phyloP scores from a whole-genome alignment of 2,329 filamentous ascomycete genomes.

The Aspergillus thermomutatus region DNA sequence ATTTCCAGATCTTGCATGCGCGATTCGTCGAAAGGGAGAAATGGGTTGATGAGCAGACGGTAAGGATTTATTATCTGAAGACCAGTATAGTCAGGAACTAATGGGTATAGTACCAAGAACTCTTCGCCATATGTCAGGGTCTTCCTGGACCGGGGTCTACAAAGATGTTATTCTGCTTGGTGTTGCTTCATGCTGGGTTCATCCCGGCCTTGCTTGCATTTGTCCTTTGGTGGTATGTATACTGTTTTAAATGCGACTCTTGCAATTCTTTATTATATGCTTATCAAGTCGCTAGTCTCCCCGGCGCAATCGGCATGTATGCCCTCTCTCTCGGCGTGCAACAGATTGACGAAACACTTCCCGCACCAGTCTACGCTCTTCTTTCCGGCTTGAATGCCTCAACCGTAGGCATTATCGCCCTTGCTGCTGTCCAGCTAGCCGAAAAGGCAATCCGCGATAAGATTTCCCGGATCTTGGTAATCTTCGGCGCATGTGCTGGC shows the following conservation, averaged over 20 bases:
- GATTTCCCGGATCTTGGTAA: conserved; percentile 61
- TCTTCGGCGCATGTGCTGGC: conserved; percentile 61
- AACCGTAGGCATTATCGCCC: conserved; percentile 67
- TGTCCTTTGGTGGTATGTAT: conserved; percentile 58
- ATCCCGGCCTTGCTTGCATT: conserved; percentile 58
- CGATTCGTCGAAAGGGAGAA: conserved; percentile 56
- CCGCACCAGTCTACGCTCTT: conserved; percentile 62
- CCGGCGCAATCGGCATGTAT: conserved; percentile 69
- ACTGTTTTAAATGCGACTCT: neutral
- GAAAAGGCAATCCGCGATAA: conserved; percentile 65
- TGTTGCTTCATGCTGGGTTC: conserved; percentile 60
- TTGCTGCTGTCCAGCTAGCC: conserved; percentile 66
- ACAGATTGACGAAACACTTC: conserved; percentile 57
- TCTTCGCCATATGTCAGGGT: conserved; percentile 68
- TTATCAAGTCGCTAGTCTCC: too few species aligned
- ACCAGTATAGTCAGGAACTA: neutral
- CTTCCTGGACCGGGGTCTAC: conserved; percentile 66
- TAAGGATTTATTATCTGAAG: conserved; percentile 29
- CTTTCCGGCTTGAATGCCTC: conserved; percentile 69
- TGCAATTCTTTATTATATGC: neutral
- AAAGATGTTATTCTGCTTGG: conserved; percentile 69
- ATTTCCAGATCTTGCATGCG: conserved; percentile 65
- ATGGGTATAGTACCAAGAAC: conserved; percentile 60
- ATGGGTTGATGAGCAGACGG: conserved; percentile 69
- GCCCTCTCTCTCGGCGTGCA: conserved; percentile 63